These are phyloP conservation scores for Parietaria judaica DNA, from an alignment of 306 rosid species.

Conservation along the genomic window DNA sequence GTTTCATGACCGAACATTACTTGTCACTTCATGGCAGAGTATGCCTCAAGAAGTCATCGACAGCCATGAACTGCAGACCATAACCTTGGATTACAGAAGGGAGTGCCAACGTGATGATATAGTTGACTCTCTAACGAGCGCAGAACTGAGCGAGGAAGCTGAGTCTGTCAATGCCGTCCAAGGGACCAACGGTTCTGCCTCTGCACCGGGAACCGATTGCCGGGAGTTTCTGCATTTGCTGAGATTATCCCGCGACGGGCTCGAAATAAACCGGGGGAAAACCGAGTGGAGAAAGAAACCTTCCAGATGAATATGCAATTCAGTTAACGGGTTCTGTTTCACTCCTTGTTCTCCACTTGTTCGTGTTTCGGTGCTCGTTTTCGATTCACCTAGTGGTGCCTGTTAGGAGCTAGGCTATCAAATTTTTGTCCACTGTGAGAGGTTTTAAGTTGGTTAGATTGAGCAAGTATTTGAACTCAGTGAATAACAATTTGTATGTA, in stretches of 20 bases:
- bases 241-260: slow-evolving; percentile 56
- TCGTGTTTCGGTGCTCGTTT: not conserved
- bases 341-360: not conserved
- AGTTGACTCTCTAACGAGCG: slow-evolving; percentile 75
- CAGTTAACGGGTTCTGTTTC: slow-evolving; percentile 8
- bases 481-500: not conserved
- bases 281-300: slow-evolving; percentile 89
- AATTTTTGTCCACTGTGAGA: not conserved
- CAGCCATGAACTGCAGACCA: slow-evolving; percentile 67
- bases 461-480: not conserved
- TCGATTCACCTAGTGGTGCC: not conserved
- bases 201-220: slow-evolving; percentile 26
- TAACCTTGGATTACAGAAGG: slow-evolving; percentile 91
- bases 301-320: slow-evolving; percentile 37
- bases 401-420: slow-evolving; percentile 5
- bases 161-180: slow-evolving; percentile 31
- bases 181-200: slow-evolving; percentile 51
- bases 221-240: slow-evolving; percentile 70
- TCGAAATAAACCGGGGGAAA: slow-evolving; percentile 82
- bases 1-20: slow-evolving; percentile 10
- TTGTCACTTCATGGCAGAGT: slow-evolving; percentile 43
- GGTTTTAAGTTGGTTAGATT: slow-evolving; percentile 2
- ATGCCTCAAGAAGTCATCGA: slow-evolving; percentile 90
- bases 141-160: slow-evolving; percentile 34
- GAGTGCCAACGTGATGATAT: slow-evolving; percentile 73